A percentile compares a stretch with the other conserved stretches of the same genome.
Evolutionary conservation across 192 early-diverging fungal species (phyloP).

Genomic region (Umbelopsis ramanniana): DNA sequence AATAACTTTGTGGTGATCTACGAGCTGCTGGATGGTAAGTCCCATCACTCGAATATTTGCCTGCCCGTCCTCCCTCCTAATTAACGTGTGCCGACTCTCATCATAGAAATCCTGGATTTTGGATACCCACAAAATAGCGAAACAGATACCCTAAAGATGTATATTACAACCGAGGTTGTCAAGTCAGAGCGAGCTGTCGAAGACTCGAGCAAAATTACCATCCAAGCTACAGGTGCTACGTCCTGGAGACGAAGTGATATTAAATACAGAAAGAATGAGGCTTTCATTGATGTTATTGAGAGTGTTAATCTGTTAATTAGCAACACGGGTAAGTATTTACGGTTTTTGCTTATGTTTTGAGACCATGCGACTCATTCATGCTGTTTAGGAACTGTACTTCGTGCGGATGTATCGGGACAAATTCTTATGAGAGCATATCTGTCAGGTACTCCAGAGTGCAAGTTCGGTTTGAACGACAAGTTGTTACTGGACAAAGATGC

Average conservation of each 20-base stretch:
- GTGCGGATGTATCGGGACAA: slow-evolving; percentile 88
- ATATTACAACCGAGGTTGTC: slow-evolving; percentile 86
- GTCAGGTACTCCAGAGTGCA: slow-evolving; percentile 97
- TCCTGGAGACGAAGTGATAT: slow-evolving; percentile 94
- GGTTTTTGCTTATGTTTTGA: not conserved
- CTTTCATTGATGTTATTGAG: slow-evolving; percentile 99
- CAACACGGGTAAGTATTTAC: slow-evolving; percentile 51
- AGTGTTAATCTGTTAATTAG: slow-evolving; percentile 92
- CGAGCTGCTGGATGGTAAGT: slow-evolving; percentile 76
- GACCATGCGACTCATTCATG: not conserved
- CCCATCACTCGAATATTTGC: too few species aligned
- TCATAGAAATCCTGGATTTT: slow-evolving; percentile 79
- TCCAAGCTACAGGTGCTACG: slow-evolving; percentile 94
- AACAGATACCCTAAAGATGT: slow-evolving; percentile 81
- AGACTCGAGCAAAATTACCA: slow-evolving; percentile 81
- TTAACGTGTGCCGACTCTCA: slow-evolving; percentile 4
- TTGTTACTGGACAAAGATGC: slow-evolving; percentile 83
- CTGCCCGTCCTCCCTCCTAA: slow-evolving; percentile 4
- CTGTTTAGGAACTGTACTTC: slow-evolving; percentile 73
- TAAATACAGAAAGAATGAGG: slow-evolving; percentile 97
- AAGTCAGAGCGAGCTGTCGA: slow-evolving; percentile 71
- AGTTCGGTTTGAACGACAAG: slow-evolving; percentile 96
- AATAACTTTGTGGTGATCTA: slow-evolving; percentile 89
- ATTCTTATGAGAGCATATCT: slow-evolving; percentile 95
- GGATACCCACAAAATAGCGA: slow-evolving; percentile 90